These are phyloP conservation scores for Pichia sp. DNA, from an alignment of 1,139 yeast genomes.

Conservation along the genomic window DNA sequence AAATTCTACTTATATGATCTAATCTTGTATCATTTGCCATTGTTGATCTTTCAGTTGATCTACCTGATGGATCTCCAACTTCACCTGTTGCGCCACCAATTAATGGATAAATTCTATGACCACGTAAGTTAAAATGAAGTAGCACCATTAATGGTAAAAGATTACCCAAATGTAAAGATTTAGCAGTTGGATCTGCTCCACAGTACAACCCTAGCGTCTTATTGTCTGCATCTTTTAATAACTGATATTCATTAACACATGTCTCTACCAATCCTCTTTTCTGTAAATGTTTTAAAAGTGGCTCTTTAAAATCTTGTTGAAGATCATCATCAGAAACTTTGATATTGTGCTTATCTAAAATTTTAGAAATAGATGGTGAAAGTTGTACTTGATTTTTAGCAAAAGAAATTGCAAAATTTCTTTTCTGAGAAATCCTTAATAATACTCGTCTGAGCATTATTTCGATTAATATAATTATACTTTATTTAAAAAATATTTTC, in stretches of 20 bases:
- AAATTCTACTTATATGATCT: conserved; percentile 55
- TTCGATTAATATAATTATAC: too few species aligned
- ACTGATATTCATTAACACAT: conserved; percentile 39
- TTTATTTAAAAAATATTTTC: too few species aligned
- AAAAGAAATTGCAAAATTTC: not conserved
- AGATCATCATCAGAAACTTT: conserved; percentile 24
- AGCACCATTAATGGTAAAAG: conserved; percentile 79
- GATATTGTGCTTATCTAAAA: conserved; percentile 20
- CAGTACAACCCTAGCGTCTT: conserved; percentile 60
- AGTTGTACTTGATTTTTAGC: conserved; percentile 22
- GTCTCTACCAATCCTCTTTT: conserved; percentile 44
- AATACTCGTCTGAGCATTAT: not conserved
- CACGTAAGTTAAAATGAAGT: conserved; percentile 75
- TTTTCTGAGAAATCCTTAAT: not conserved
- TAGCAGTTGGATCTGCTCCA: conserved; percentile 97
- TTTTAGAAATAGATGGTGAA: conserved; percentile 21
- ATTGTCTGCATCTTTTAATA: conserved; percentile 36
- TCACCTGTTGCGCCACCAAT: conserved; percentile 98
- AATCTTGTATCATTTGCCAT: conserved; percentile 48
- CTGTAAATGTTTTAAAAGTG: conserved; percentile 41
- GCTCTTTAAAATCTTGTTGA: conserved; percentile 32
- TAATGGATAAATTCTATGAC: conserved; percentile 74
- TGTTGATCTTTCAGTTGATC: conserved; percentile 63
- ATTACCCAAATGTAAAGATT: conserved; percentile 84
- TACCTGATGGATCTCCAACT: conserved; percentile 96